Base-by-base conservation (phyloP, 768 basidiomycete genomes). In the Suillus sp. region DNA sequence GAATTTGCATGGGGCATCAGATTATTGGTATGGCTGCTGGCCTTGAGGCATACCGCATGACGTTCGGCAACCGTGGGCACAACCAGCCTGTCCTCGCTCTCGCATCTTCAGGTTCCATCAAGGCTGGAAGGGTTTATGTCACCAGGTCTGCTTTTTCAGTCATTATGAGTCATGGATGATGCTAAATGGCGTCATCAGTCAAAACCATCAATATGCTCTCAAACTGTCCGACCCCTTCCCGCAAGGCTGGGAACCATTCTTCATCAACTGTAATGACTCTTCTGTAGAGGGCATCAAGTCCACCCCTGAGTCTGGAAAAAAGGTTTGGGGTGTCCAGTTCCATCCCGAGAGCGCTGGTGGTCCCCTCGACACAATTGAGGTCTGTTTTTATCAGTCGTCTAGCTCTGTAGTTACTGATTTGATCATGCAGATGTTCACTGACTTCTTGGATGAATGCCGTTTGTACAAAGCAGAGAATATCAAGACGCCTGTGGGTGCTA, bases 1-100 rank as follows among this genome's bases (percentile, higher is more conserved):
- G 97, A 60, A 96, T 99, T 68, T 99, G 97, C 78, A 99, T 99
- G 97, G 97, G 96, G 58, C 94, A 99, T 74, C 96, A 99, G 77
- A 85, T 99, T 69, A 92, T 99, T 68, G 97, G 96, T 56, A 92
- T 99, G 83, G 97, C 96, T 32, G 96, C 95, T 27, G 96, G 97
- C 25, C 77, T 98, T 60, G 96, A 97, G 68, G 94, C 96, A 22
- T 98, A 99, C 77, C 85, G 97, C 51, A 99, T 99, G 97, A 95
- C 90, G 11, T 99, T 99, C 73, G 97, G 97, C n/a, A 98, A 99
- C 75, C 90, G 97, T 68, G 97, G 97, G 20, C 97, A 99, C 77
- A 99, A 99, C 75, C 97, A 99, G 75, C 97, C 97, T 35, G 97
- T 99, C 14, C 83, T 99, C 50, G 96, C 97, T 34, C 81, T 99